These are phyloP conservation scores for Tricholoma sp. DNA, from an alignment of 768 basidiomycete species.

Conservation along the genomic window DNA sequence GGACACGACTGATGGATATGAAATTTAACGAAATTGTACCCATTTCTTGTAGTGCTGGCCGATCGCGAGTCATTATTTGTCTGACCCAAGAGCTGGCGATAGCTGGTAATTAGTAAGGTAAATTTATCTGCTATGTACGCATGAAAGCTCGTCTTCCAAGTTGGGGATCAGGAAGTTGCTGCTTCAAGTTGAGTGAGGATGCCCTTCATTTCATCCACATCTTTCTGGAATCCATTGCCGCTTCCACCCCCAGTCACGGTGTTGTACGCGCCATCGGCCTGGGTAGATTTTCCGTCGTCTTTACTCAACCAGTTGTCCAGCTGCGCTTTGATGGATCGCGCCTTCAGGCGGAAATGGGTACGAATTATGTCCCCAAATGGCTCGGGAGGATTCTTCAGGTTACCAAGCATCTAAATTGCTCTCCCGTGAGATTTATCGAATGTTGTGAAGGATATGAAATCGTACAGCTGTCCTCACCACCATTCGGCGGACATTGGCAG, in stretches of 20 bases:
- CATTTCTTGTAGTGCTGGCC: no score
- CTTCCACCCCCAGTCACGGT: constrained; percentile 32
- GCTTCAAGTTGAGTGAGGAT: constrained; percentile 40
- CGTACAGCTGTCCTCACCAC: constrained; percentile 81
- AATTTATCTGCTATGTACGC: background rate
- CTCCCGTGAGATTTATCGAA: background rate
- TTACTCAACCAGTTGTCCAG: constrained; percentile 71
- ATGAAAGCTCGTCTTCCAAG: background rate
- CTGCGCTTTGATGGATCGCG: constrained; percentile 60
- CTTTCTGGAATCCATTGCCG: constrained; percentile 58
- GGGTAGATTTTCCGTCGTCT: constrained; percentile 67
- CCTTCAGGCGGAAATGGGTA: constrained; percentile 89
- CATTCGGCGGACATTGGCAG: constrained; percentile 91
- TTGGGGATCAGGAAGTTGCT: background rate
- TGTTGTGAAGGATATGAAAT: constrained; percentile 3
- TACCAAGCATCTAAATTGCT: constrained; percentile 68
- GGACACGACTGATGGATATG: no score
- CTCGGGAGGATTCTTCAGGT: constrained; percentile 75
- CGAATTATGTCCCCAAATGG: constrained; percentile 84
- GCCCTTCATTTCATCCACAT: constrained; percentile 67
- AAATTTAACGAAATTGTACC: no score
- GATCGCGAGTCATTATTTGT: no score
- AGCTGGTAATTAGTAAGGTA: background rate
- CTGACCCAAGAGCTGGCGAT: background rate
- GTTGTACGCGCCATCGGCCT: constrained; percentile 49